These are phyloP conservation scores for Talaromyces pinophilus DNA, from an alignment of 2,329 filamentous ascomycete species.

Conservation along the genomic window DNA sequence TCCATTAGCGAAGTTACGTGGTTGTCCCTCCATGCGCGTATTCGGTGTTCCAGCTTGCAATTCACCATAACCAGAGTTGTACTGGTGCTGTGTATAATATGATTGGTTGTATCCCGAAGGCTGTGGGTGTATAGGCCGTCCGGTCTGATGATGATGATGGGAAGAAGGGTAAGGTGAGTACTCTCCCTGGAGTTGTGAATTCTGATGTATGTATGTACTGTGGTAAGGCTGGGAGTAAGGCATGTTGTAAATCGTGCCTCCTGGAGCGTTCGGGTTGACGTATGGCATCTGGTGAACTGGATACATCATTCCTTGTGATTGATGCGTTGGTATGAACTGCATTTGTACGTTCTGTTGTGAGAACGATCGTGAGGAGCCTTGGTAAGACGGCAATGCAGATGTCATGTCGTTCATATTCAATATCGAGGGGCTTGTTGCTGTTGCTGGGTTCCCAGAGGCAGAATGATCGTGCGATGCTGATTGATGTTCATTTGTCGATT, in stretches of 20 bases:
- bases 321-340: constrained; percentile 30
- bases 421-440: constrained; percentile 26
- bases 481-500: constrained; percentile 27
- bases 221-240: constrained; percentile 33
- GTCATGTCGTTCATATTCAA: constrained; percentile 36
- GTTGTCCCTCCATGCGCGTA: constrained; percentile 18
- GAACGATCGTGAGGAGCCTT: constrained; percentile 25
- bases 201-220: constrained; percentile 31
- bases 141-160: constrained; percentile 26
- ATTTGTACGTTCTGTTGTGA: constrained; percentile 33
- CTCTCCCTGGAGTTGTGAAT: constrained; percentile 27
- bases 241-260: constrained; percentile 30
- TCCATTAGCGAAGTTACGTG: constrained; percentile 5
- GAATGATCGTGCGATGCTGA: constrained; percentile 27
- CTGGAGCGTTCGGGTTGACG: constrained; percentile 22
- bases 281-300: constrained; percentile 29
- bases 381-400: constrained; percentile 33
- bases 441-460: constrained; percentile 28
- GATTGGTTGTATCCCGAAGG: constrained; percentile 27
- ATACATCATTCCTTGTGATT: constrained; percentile 35
- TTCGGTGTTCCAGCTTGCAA: constrained; percentile 20
- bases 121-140: constrained; percentile 27
- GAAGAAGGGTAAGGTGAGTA: constrained; percentile 30
- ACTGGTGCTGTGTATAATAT: constrained; percentile 33
- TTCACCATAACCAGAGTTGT: constrained; percentile 28